These are phyloP conservation scores for Stephania japonica DNA, from an alignment of 164 flowering plant genomes.

Conservation along the genomic window DNA sequence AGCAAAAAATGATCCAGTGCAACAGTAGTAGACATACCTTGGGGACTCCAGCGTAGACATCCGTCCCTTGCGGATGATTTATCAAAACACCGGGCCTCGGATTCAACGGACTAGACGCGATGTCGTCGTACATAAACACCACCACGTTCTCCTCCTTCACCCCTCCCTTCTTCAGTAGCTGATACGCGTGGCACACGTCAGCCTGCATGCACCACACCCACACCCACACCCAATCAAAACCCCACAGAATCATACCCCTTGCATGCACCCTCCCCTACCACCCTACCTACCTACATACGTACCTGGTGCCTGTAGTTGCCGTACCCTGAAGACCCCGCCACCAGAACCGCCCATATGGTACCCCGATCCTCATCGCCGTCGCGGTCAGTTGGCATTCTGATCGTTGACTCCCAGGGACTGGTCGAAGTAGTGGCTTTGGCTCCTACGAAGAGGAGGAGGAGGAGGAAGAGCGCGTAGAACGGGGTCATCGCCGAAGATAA, in stretches of 20 bases:
- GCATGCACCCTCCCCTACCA: too few species aligned
- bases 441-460: constrained; percentile 12
- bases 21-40: constrained; percentile 42
- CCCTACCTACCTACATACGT: background rate
- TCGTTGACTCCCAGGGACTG: constrained; percentile 33
- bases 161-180: constrained; percentile 75
- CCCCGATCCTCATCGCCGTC: constrained; percentile 32
- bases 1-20: too few species aligned
- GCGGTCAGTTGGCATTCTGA: constrained; percentile 43
- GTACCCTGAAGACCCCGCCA: constrained; percentile 77
- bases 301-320: constrained; percentile 93
- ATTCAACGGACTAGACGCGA: constrained; percentile 51
- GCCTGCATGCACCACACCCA: constrained; percentile 46
- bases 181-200: constrained; percentile 92
- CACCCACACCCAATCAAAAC: constrained; percentile 6
- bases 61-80: constrained; percentile 69
- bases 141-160: constrained; percentile 84
- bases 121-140: constrained; percentile 90
- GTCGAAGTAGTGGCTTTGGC: constrained; percentile 16
- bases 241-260: background rate
- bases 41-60: constrained; percentile 86
- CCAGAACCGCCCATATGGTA: constrained; percentile 87
- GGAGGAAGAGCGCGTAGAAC: background rate
- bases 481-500: background rate
- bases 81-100: constrained; percentile 78